Base-by-base conservation (phyloP, 2,329 filamentous ascomycete species). In the Botrytis fabae region DNA sequence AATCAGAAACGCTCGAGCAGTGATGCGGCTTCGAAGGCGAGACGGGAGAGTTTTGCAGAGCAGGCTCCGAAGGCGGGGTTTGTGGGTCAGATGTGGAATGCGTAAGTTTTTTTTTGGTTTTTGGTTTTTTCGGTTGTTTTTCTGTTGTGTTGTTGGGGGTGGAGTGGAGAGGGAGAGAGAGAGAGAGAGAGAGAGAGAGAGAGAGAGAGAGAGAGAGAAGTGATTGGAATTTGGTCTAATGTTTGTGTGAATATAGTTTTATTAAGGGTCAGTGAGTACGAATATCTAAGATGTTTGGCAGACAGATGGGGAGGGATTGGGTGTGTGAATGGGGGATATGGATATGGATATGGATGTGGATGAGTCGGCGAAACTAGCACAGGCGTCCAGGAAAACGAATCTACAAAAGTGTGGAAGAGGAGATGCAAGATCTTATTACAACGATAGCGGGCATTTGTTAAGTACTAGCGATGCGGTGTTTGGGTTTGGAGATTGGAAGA, bases 21-120 rank as follows among this genome's bases (percentile, higher is more conserved):
- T 16, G 83, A 85, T 76, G 79, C 81, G 0, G 75, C 76, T 2
- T 77, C 82, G 59, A 76, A 78, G 10, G 80, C 79, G 3, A 79
- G 85, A 63, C 78, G 83, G 48, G 78, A 81, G 35, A 85, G 83
- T 74, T 86, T 83, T 79, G 81, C 80, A 69, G 85, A 86, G n/a
- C 83, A 85, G 80, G 78, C 79, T 70, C 78, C 81, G 14, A 76
- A 80, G 42, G 77, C 79, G 0, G 83, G 83, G 0, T 79, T 84
- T 65, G 65, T 81, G 60, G 80, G 79, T 0, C 77, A 78, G 73
- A 77, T 80, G 77, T 81, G 80, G 80, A 75, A 80, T 66, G 79
- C 78, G 80, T 81, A 73, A 46, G 78, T 76, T 38, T 28, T 63
- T 54, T n/a, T n/a, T 28, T n/a, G n/a, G n/a, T n/a, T n/a, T n/a